Evolutionary conservation across 495 filamentous ascomycete species (phyloP).

Genomic region (Staphylotrichum longicolle): DNA sequence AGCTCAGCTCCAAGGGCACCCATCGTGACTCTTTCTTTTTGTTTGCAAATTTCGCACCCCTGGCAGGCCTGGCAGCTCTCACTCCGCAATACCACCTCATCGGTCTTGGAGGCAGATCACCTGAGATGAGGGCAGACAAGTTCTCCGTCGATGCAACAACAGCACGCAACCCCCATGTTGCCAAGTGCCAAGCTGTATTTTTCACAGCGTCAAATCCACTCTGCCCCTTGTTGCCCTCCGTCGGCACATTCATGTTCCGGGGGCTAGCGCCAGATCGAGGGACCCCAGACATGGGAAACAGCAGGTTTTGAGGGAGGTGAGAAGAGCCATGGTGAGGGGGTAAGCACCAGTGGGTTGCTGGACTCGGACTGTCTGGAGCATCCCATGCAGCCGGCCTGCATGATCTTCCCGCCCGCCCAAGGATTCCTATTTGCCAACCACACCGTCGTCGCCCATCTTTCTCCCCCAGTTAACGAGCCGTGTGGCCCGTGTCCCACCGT

Average conservation of each 20-base stretch:
- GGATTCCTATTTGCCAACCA: conserved; percentile 17
- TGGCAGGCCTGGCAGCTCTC: too few relatives aligned
- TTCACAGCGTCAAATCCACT: too few relatives aligned
- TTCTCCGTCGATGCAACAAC: not conserved
- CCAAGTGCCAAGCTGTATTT: conserved; percentile 5
- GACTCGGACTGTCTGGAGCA: not conserved
- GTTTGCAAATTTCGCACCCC: too few relatives aligned
- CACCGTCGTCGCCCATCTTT: not conserved
- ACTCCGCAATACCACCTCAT: too few relatives aligned
- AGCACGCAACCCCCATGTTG: conserved; percentile 4
- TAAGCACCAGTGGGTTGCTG: not conserved
- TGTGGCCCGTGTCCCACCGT: not conserved
- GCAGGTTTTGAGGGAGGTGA: too few relatives aligned
- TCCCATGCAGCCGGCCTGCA: conserved; percentile 18
- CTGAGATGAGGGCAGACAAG: not conserved
- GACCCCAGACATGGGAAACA: not conserved
- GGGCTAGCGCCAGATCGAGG: not conserved
- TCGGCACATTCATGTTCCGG: not conserved
- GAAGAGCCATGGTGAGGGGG: not conserved
- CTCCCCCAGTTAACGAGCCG: not conserved
- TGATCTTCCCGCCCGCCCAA: conserved; percentile 19
- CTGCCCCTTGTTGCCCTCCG: not conserved
- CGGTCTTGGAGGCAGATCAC: not conserved
- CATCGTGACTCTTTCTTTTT: too few relatives aligned
- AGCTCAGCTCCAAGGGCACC: too few relatives aligned